Evolutionary conservation across 2,329 filamentous ascomycete species (phyloP), one percentile per base, ranked within the genome.

Genomic region (Epichloe coenophiala): DNA sequence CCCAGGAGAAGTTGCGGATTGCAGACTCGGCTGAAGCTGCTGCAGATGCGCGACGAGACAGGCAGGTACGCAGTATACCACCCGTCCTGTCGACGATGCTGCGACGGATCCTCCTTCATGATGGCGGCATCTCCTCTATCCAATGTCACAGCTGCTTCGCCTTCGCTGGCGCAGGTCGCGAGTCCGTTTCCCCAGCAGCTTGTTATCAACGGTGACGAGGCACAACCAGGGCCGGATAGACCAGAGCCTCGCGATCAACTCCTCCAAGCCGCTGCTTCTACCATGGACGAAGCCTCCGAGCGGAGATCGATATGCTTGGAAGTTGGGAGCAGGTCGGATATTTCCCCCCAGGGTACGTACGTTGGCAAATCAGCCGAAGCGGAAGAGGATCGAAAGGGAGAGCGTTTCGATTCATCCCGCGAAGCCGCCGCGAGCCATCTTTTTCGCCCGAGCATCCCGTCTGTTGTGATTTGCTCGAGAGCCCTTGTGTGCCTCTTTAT

Each of bases 401-500:
- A 21, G 11, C 21, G 21, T 33, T 31, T 40, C 35, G 6, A 4
- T n/a, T 17, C 53, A 70, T 12, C 63, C 65, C 12, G 64, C 57
- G 42, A 71, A 65, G 1, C 68, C 68, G 17, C 68, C 69, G 27
- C 79, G 72, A 13, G 76, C 77, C 78, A 84, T 81, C 68, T 85
- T 85, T 60, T 67, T 80, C 12, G 80, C 79, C 37, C 78, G 70
- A 53, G 76, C 76, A 61, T 94, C 86, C 47, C 88, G 77, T 27
- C 90, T 79, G 65, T 88, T 93, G 63, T 95, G 89, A 62, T 95
- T 95, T 35, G 88, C 89, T 54, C 84, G 74, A 21, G 84, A 86
- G 3, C 83, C 76, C 65, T 95, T 95, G 58, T 82, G 86, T 27
- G 85, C 81, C 62, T 95, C 90, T 63, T 95, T 95, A 55, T 78